Conservation (phyloP, 2,329 filamentous ascomycete genomes). For the Aspergillus novoparasiticus region DNA sequence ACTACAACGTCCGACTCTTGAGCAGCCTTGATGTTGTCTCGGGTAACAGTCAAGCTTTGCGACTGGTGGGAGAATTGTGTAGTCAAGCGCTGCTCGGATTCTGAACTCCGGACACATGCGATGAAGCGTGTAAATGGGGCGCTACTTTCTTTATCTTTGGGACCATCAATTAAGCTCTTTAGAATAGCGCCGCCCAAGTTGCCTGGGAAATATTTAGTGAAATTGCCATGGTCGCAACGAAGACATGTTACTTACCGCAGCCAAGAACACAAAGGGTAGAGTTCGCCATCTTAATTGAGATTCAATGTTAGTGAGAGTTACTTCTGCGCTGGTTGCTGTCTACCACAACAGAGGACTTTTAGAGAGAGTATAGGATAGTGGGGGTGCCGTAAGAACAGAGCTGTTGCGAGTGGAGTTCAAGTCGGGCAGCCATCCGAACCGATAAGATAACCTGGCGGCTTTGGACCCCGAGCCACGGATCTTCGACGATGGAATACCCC, state of each 20-base stretch:
- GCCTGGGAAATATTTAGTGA: slow-evolving; percentile 27
- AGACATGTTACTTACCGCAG: slow-evolving; percentile 16
- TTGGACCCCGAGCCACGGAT: not conserved
- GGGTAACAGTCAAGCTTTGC: slow-evolving; percentile 34
- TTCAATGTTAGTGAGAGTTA: not conserved
- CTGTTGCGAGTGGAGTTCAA: not conserved
- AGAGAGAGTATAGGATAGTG: not conserved
- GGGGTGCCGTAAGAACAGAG: not conserved
- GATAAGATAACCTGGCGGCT: not conserved
- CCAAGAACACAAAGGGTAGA: slow-evolving; percentile 22
- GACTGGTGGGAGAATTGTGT: slow-evolving; percentile 33
- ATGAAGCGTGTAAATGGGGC: slow-evolving; percentile 38
- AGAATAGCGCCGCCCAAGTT: slow-evolving; percentile 45
- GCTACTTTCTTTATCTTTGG: slow-evolving; percentile 8
- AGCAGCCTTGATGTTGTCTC: slow-evolving; percentile 38
- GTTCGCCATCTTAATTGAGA: not conserved
- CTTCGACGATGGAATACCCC: not conserved
- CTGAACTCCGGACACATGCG: slow-evolving; percentile 47
- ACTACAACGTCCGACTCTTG: slow-evolving; percentile 46
- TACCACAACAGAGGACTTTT: not conserved
- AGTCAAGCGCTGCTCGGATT: slow-evolving; percentile 38
- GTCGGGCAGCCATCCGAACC: not conserved
- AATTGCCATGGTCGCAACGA: not conserved
- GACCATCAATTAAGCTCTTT: slow-evolving; percentile 32
- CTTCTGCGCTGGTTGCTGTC: too few relatives aligned